phyloP scores from a whole-genome alignment of 768 basidiomycete genomes.

The Pleurotus platypus region DNA sequence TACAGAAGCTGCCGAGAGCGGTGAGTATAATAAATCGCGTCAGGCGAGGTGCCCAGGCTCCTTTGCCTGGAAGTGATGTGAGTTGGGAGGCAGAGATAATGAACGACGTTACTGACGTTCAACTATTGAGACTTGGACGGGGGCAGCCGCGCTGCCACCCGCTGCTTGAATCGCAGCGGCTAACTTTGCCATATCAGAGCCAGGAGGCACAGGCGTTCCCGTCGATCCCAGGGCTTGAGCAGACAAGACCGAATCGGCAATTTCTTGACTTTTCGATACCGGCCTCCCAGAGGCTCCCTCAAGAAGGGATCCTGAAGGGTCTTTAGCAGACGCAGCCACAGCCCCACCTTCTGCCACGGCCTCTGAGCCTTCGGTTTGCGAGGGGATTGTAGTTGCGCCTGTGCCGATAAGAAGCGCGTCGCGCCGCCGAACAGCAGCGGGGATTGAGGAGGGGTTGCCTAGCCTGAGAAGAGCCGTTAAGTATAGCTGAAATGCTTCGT shows the following conservation, averaged over 20 bases:
- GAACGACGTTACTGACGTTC: conserved; percentile 55
- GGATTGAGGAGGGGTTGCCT: conserved; percentile 53
- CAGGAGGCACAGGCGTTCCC: conserved; percentile 18
- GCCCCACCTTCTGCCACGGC: conserved; percentile 1
- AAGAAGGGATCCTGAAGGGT: neutral
- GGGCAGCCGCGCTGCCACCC: conserved; percentile 43
- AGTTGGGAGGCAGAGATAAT: neutral
- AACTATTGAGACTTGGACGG: conserved; percentile 78
- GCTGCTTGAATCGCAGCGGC: conserved; percentile 37
- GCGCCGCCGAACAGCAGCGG: conserved; percentile 63
- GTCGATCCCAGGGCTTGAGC: conserved; percentile 21
- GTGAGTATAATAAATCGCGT: conserved; percentile 59
- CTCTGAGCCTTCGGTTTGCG: conserved; percentile 10
- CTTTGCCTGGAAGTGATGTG: conserved; percentile 47
- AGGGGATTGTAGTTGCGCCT: conserved; percentile 12
- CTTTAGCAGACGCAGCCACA: conserved; percentile 3
- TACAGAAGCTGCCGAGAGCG: conserved; percentile 62
- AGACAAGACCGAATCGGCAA: conserved; percentile 47
- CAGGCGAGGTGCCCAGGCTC: conserved; percentile 60
- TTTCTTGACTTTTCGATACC: conserved; percentile 31
- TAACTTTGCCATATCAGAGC: conserved; percentile 37
- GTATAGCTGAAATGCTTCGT: conserved; percentile 76
- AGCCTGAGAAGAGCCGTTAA: conserved; percentile 61
- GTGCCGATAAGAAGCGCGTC: conserved; percentile 54
- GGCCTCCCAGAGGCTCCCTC: conserved; percentile 9